Base-by-base conservation (phyloP, 1,139 yeast genomes). In the Eremothecium cymbalariae region DNA sequence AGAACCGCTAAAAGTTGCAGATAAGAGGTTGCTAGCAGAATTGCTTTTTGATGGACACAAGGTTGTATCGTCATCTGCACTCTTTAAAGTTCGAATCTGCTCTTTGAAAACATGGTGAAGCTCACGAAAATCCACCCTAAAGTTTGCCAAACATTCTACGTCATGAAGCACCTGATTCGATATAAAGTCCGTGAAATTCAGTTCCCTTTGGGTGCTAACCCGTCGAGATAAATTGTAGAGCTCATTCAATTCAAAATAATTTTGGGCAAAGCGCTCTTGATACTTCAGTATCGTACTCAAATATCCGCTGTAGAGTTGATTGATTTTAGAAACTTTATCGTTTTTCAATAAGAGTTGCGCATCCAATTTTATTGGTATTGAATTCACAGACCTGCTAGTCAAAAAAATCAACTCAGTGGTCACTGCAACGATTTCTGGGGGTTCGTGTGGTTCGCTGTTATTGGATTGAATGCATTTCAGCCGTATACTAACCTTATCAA, bases 321-420 rank as follows among this genome's bases (percentile, higher is more conserved):
- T 43, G 9, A 48, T 33, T 9, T 32, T 31, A 4, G 38, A 28
- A 12, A 50, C 18, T 29, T 44, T 45, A 4, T 42, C 42, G 11
- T 42, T 33, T 22, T 45, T 40, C 32, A 44, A 26, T 13, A 59
- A 40, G 14, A 53, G 26, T 13, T 51, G 46, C 2, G 52, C 36
- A 28, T 54, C 51, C 23, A 60, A 39, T 12, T 55, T 50, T 6
- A 59, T 42, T 2, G 65, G 64, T 26, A 59, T 51, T 0, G 60
- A 49, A 33, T 50, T 47, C 14, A 55, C 55, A 0, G 66, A 55
- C 8, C 51, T 47, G 2, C 51, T 39, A 3, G 60, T 54, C 7
- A 56, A 46, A 8, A 45, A 42, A 7, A 52, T 33, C 14, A 55
- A 36, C 28, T 52, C 51, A 4, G 53, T 45, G 2, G 50, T 32